phyloP scores from a whole-genome alignment of 495 filamentous ascomycete species.

The Penicillium taxi region DNA sequence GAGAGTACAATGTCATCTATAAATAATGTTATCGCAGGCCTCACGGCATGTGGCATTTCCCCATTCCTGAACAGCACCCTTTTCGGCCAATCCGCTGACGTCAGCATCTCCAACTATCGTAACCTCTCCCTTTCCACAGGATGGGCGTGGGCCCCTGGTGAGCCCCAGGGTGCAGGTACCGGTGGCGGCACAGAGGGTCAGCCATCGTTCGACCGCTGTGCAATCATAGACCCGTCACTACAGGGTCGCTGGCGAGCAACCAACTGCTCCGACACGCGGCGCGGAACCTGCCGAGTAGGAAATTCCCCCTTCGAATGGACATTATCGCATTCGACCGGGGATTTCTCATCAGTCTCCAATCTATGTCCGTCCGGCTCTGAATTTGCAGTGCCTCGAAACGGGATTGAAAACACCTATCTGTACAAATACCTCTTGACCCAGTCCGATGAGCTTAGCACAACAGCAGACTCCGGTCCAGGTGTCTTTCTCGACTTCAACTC shows the following conservation, averaged over 20 bases:
- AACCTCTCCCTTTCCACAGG: slow-evolving; percentile 41
- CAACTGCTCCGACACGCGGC: slow-evolving; percentile 44
- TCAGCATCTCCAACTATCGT: slow-evolving; percentile 38
- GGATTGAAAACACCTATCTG: slow-evolving; percentile 54
- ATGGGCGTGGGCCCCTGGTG: slow-evolving; percentile 53
- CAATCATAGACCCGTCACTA: slow-evolving; percentile 37
- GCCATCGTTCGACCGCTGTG: slow-evolving; percentile 39
- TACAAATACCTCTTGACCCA: slow-evolving; percentile 24
- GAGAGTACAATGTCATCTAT: slow-evolving; percentile 25
- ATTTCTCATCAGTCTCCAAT: slow-evolving; percentile 31
- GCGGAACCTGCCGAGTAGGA: slow-evolving; percentile 46
- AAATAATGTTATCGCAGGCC: slow-evolving; percentile 28
- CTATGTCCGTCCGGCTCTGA: slow-evolving; percentile 31
- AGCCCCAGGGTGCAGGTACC: slow-evolving; percentile 40
- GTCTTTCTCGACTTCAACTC: slow-evolving; percentile 55
- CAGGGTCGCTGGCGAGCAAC: slow-evolving; percentile 47
- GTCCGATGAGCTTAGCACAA: slow-evolving; percentile 17
- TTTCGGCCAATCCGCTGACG: slow-evolving; percentile 43
- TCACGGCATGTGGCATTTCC: slow-evolving; percentile 52
- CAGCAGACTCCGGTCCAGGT: slow-evolving; percentile 15
- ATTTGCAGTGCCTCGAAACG: slow-evolving; percentile 50
- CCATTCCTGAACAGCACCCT: slow-evolving; percentile 49
- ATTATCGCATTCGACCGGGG: slow-evolving; percentile 29
- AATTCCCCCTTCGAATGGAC: slow-evolving; percentile 48
- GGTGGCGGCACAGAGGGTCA: slow-evolving; percentile 15